A percentile compares a stretch with the other conserved stretches of the same genome.
phyloP scores from a whole-genome alignment of 2,329 filamentous ascomycete genomes.

The Helminthosporium solani region DNA sequence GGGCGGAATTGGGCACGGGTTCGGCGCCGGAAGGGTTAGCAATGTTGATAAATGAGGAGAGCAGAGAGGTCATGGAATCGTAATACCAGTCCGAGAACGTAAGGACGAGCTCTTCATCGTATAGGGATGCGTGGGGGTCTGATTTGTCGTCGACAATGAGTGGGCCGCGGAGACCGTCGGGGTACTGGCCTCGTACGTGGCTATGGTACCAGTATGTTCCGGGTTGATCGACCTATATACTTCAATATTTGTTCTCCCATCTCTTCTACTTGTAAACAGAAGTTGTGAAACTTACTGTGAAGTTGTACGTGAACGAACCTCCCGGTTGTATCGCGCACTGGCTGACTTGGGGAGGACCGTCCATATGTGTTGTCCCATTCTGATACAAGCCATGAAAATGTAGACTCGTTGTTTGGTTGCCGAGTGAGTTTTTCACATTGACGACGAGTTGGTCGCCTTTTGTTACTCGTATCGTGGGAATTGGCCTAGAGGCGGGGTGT shows the following conservation, averaged over 20 bases:
- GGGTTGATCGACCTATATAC: conserved; percentile 52
- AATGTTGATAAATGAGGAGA: conserved; percentile 47
- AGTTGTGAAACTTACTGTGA: conserved; percentile 22
- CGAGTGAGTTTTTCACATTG: conserved; percentile 66
- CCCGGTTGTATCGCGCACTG: conserved; percentile 61
- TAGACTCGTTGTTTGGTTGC: conserved; percentile 64
- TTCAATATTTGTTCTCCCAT: neutral
- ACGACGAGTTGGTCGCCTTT: conserved; percentile 72
- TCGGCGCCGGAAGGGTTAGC: conserved; percentile 61
- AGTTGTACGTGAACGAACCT: conserved; percentile 62
- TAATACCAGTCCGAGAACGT: conserved; percentile 77
- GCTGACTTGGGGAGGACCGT: conserved; percentile 67
- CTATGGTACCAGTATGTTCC: conserved; percentile 69
- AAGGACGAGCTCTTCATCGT: conserved; percentile 62
- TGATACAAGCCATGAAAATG: conserved; percentile 81
- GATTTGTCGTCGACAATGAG: conserved; percentile 64
- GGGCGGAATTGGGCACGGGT: conserved; percentile 64
- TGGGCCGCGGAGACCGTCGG: conserved; percentile 68
- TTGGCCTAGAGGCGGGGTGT: too few relatives aligned
- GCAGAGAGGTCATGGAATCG: conserved; percentile 53
- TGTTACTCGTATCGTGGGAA: conserved; percentile 71
- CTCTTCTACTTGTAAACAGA: too few relatives aligned
- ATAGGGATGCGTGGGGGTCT: conserved; percentile 53
- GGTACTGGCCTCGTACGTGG: conserved; percentile 62
- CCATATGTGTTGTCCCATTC: conserved; percentile 73